phyloP scores from a whole-genome alignment of 495 filamentous ascomycete genomes.

The Aspergillus indologenus region DNA sequence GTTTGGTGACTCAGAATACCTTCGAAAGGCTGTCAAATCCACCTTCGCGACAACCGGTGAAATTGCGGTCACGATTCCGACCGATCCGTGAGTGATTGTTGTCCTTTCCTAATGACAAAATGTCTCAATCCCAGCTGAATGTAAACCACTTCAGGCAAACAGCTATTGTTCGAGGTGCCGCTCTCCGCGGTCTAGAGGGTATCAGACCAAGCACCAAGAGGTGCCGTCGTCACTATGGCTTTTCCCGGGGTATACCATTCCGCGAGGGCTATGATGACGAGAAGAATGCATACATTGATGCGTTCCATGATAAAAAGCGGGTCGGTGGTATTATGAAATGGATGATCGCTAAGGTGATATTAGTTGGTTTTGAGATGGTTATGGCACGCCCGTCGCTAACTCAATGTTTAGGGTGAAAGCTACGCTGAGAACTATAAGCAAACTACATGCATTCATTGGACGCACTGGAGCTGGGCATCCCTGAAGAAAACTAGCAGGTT shows the following conservation, averaged over 20 bases:
- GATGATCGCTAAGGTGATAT: constrained; percentile 8
- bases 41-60: constrained; percentile 31
- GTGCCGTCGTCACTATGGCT: constrained; percentile 14
- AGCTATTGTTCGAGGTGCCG: constrained; percentile 10
- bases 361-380: background rate
- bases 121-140: too few species aligned
- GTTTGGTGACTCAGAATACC: constrained; percentile 62
- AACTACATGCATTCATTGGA: too few species aligned
- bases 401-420: background rate
- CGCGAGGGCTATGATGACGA: background rate
- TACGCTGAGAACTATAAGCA: too few species aligned
- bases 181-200: constrained; percentile 8
- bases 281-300: background rate
- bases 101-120: background rate
- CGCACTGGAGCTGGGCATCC: too few species aligned
- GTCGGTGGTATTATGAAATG: constrained; percentile 5
- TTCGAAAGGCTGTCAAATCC: constrained; percentile 20
- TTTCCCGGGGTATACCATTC: background rate
- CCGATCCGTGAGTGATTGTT: constrained; percentile 2
- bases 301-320: background rate
- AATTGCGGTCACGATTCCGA: constrained; percentile 11
- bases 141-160: constrained; percentile 2
- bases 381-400: constrained; percentile 2
- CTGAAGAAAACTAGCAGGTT: too few species aligned
- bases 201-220: background rate